Conservation (phyloP, 2,329 filamentous ascomycete species). For the Botryosphaeria agaves region DNA sequence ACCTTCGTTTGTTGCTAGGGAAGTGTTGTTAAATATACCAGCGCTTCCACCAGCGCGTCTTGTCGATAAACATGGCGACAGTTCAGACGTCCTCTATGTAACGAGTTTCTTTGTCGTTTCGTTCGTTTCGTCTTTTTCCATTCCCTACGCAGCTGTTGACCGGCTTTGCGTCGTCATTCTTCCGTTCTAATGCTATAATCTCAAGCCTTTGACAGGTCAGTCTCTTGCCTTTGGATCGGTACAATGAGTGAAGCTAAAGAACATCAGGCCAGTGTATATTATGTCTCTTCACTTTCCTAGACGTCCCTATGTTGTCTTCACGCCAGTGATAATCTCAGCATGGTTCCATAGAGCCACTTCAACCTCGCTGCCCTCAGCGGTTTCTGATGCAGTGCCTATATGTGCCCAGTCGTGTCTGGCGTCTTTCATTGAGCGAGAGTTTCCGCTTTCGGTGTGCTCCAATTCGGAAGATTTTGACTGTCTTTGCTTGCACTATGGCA, state of each 20-base stretch:
- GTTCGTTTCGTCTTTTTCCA: background rate
- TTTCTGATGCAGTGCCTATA: constrained; percentile 1
- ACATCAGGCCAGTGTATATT: background rate
- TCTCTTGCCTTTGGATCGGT: background rate
- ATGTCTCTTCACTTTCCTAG: constrained; percentile 1
- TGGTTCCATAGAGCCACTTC: background rate
- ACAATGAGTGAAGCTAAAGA: background rate
- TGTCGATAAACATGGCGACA: too few species aligned
- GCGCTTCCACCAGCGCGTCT: too few species aligned
- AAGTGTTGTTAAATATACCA: too few species aligned
- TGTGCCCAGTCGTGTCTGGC: constrained; percentile 46
- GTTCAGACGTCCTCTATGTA: background rate
- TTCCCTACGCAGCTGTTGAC: background rate
- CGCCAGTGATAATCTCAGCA: constrained; percentile 1
- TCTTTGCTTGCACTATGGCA: constrained; percentile 43
- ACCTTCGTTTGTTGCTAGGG: too few species aligned
- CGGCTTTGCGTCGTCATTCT: background rate
- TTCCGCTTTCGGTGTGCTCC: constrained; percentile 31
- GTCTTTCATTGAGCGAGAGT: constrained; percentile 45
- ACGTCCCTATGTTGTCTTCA: background rate
- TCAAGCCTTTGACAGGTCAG: background rate
- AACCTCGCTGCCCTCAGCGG: background rate
- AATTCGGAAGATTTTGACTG: constrained; percentile 38
- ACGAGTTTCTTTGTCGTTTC: background rate
- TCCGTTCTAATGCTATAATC: background rate